Percentiles rank a stretch among this genome's conserved stretches.
Conservation (phyloP, 139 green algal species). For the Chlamydomonas sp. region DNA sequence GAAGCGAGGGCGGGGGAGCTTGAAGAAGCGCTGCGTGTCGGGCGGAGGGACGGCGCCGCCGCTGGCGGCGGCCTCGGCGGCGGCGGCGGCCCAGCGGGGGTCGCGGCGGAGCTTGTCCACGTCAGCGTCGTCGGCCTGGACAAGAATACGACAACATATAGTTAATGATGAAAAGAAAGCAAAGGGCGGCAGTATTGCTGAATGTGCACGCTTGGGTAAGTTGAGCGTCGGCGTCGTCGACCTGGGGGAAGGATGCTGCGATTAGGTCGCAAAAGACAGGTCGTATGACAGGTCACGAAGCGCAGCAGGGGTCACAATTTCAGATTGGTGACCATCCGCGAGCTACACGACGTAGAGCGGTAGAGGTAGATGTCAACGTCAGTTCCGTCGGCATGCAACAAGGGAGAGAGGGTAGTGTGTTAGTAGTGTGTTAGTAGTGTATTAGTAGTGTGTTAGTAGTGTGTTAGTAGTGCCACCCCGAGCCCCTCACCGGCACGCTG, state of each 20-base stretch:
- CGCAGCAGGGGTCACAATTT: too few relatives aligned
- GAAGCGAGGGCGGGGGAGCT: slow-evolving; percentile 55
- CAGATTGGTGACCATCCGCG: too few relatives aligned
- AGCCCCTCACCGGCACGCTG: background rate
- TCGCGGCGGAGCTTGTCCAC: slow-evolving; percentile 47
- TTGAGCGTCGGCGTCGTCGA: too few relatives aligned
- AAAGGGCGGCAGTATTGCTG: too few relatives aligned
- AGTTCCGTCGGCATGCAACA: slow-evolving; percentile 44
- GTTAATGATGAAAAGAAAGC: too few relatives aligned
- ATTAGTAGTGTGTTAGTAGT: background rate
- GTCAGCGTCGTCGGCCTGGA: slow-evolving; percentile 52
- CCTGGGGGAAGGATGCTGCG: too few relatives aligned
- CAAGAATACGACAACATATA: too few relatives aligned
- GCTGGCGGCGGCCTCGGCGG: background rate
- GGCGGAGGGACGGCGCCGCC: slow-evolving; percentile 3
- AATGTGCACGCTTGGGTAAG: too few relatives aligned
- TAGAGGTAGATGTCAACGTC: slow-evolving; percentile 40
- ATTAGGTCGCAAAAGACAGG: too few relatives aligned
- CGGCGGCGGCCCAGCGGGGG: slow-evolving; percentile 34
- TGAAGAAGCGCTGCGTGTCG: slow-evolving; percentile 44
- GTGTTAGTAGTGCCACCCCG: background rate
- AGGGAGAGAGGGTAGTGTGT: background rate
- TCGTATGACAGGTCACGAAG: too few relatives aligned
- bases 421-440: too few relatives aligned
- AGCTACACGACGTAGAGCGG: too few relatives aligned